Evolutionary conservation across 176 grass and related monocot genomes (phyloP), one percentile per base, ranked within the genome.

Genomic region (Eleusine indica): DNA sequence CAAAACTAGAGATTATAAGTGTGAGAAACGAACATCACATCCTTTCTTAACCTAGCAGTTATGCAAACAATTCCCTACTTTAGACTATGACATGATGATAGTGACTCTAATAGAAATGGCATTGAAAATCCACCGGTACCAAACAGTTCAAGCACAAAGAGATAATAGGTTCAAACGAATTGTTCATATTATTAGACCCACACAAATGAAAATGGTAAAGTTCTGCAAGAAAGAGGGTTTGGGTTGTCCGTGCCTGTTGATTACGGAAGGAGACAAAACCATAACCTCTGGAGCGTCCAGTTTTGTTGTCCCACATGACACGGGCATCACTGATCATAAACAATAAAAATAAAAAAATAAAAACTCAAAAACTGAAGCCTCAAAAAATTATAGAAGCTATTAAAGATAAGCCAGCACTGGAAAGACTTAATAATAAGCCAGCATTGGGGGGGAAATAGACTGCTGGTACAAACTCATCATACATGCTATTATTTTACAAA

Each of bases 291-390:
- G 93, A 95, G 76, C 88, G 93, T 46, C 90, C 90, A 74, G 87
- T 95, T 95, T 95, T 92, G 67, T 95, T 95, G 78, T 95, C 93
- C 93, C 93, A 92, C 93, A 95, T 95, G 67, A 95, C 93, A 62
- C 93, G 88, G 35, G 93, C 93, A 90, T 95, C 90, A 67, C 93
- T 95, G 77, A 81, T 85, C 77, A 84, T 71, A 87, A 68, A 71
- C 22, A 14, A 79, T 54, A 79, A n/a, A 76, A 75, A 43, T 75
- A 30, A 82, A 82, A 10, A 85, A 83, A 9, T 54, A 82, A 82
- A 14, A 85, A 83, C 14, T 54, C 22, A 85, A 74, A 86, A 1
- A 67, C 49, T 86, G 65, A 2, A 75, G 52, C 8, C 10, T 62
- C 85, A 48, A 46, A 78, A 37, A 66, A 63, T 67, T 30, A 37